Evolutionary conservation across 352 stramenopile genomes (phyloP), one percentile per base, ranked within the genome.

Genomic region (Pythium phragmiticola): DNA sequence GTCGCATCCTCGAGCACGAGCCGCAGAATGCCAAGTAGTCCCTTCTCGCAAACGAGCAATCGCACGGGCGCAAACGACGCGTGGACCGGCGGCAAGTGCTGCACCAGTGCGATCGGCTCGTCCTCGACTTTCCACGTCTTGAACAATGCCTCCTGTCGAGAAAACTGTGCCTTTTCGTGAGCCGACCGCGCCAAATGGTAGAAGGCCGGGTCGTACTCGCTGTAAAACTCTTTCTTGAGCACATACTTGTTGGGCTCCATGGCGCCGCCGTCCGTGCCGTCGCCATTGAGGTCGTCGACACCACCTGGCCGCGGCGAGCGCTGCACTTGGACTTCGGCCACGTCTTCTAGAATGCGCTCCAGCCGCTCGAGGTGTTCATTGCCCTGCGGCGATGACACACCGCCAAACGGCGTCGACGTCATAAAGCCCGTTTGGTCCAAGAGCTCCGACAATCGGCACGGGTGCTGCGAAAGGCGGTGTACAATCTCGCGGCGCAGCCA

Each of bases 401-500:
- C 78, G 55, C 82, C 80, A 53, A 82, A 93, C 26, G 82, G 77
- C 11, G 78, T 90, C 12, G 78, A 84, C 19, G 86, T 75, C 56
- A 92, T 82, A 47, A 90, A 90, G 2, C 77, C 83, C 0, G 86
- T 93, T 51, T 95, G 84, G 19, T 95, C 86, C 8, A 92, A 73
- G 23, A 95, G 60, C 45, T 92, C 79, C 1, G 86, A 95, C 17
- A 90, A 55, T 14, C 79, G 72, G 21, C 77, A 92, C n/a, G 85
- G 80, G 13, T 90, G 74, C 56, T 89, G 75, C 17, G 79, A 82
- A 26, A 97, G 58, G 1, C 84, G 76, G 69, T 98, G 91, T 4
- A 98, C 79, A 49, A 98, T 80, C 58, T 98, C 89, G 19, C 91
- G 77, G 9, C 88, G 82, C 37, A 98, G 74, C 34, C 87, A 80